Evolutionary conservation across 2,329 filamentous ascomycete species (phyloP).

Genomic region (Ophiostoma sp.): DNA sequence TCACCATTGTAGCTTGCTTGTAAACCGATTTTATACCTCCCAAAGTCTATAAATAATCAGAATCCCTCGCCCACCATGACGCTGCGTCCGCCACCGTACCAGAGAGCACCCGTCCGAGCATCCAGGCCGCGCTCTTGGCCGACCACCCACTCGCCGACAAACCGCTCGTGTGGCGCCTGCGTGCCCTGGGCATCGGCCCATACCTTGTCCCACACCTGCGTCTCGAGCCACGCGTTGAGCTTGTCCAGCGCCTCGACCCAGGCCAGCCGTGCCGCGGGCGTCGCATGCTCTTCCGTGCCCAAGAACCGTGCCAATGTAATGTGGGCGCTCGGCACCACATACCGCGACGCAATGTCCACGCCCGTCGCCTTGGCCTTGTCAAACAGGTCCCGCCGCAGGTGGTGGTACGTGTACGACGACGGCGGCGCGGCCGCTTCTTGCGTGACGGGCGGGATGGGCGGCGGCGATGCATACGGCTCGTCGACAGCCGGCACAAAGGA

Average conservation of each 20-base stretch:
- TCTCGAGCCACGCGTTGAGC: slow-evolving; percentile 69
- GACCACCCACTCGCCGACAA: slow-evolving; percentile 73
- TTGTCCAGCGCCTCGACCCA: slow-evolving; percentile 68
- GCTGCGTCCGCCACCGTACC: slow-evolving; percentile 80
- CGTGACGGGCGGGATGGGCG: slow-evolving; percentile 36
- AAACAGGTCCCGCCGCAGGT: slow-evolving; percentile 76
- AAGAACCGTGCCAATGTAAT: slow-evolving; percentile 83
- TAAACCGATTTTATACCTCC: background rate
- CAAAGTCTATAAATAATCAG: slow-evolving; percentile 30
- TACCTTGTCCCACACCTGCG: slow-evolving; percentile 60
- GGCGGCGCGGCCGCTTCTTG: slow-evolving; percentile 34
- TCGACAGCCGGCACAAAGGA: slow-evolving; percentile 78
- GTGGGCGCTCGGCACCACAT: slow-evolving; percentile 84
- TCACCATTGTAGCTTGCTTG: background rate
- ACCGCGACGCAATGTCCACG: slow-evolving; percentile 68
- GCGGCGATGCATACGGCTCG: slow-evolving; percentile 45
- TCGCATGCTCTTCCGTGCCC: slow-evolving; percentile 57
- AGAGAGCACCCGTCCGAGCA: slow-evolving; percentile 67
- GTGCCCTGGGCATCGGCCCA: slow-evolving; percentile 19
- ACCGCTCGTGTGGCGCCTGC: slow-evolving; percentile 34
- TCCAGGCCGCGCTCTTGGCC: slow-evolving; percentile 79
- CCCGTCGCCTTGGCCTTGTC: slow-evolving; percentile 55
- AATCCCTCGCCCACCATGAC: slow-evolving; percentile 60
- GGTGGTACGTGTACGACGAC: slow-evolving; percentile 80
- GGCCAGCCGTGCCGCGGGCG: slow-evolving; percentile 51